Evolutionary conservation across 106 monocot genomes (phyloP).

Genomic region (Alisma plantagoaquatica): DNA sequence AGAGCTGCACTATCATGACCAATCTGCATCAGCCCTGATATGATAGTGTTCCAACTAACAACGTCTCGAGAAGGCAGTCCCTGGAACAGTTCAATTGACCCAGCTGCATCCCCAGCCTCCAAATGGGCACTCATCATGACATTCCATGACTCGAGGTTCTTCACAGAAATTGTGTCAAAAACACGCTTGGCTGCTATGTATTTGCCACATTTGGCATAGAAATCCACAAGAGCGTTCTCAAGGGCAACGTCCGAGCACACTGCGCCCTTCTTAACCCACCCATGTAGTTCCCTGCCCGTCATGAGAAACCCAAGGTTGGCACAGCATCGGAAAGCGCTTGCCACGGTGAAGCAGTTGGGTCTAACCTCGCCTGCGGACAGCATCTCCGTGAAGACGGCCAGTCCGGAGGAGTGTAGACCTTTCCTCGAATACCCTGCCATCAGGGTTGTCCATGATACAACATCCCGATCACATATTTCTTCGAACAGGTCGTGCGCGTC

Average conservation of each 20-base stretch:
- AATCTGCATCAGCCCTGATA: constrained; percentile 45
- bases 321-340: constrained; percentile 48
- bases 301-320: constrained; percentile 7
- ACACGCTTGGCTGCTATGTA: constrained; percentile 21
- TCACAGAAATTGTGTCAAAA: constrained; percentile 42
- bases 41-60: constrained; percentile 75
- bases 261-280: constrained; percentile 49
- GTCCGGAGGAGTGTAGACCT: constrained; percentile 8
- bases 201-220: constrained; percentile 48
- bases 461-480: constrained; percentile 29
- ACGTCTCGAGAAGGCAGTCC: constrained; percentile 31
- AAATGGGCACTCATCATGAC: constrained; percentile 42
- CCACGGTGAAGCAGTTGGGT: constrained; percentile 50
- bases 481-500: constrained; percentile 45
- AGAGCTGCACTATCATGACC: constrained; percentile 30
- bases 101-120: constrained; percentile 26
- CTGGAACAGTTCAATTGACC: constrained; percentile 45
- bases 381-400: constrained; percentile 36
- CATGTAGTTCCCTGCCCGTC: constrained; percentile 46
- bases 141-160: constrained; percentile 63
- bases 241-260: constrained; percentile 37
- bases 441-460: constrained; percentile 37
- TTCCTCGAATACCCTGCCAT: constrained; percentile 36
- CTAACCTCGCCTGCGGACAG: constrained; percentile 9
- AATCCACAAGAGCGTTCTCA: constrained; percentile 54